Evolutionary conservation across 2,329 filamentous ascomycete genomes (phyloP).

Genomic region (Xylariaceae sp.): DNA sequence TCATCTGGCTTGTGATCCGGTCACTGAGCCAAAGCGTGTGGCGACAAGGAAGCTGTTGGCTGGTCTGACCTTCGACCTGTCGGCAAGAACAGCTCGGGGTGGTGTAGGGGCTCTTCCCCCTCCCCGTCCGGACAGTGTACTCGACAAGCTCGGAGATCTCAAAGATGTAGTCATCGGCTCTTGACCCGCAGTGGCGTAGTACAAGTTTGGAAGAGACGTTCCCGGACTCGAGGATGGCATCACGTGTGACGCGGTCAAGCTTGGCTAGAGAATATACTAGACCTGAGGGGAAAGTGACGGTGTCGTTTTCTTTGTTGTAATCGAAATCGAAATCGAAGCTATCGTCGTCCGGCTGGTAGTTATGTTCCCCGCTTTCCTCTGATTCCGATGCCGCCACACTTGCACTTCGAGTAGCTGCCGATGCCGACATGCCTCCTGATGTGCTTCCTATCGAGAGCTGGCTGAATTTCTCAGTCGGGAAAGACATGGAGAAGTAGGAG

Average conservation of each 20-base stretch:
- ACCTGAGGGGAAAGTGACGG: constrained; percentile 32
- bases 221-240: constrained; percentile 40
- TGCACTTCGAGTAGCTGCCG: constrained; percentile 25
- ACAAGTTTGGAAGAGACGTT: constrained; percentile 44
- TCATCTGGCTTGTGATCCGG: constrained; percentile 43
- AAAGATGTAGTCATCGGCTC: constrained; percentile 48
- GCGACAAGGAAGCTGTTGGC: constrained; percentile 36
- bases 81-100: constrained; percentile 44
- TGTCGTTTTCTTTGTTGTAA: constrained; percentile 27
- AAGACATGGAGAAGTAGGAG: constrained; percentile 28
- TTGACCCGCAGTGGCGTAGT: constrained; percentile 45
- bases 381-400: constrained; percentile 20
- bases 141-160: constrained; percentile 52
- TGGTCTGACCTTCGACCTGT: constrained; percentile 12
- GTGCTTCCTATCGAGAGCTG: constrained; percentile 38
- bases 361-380: constrained; percentile 5
- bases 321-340: constrained; percentile 28
- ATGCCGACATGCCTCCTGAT: constrained; percentile 34
- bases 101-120: constrained; percentile 34
- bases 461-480: constrained; percentile 31
- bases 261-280: constrained; percentile 29
- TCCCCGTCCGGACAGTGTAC: constrained; percentile 46
- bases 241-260: constrained; percentile 30
- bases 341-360: constrained; percentile 9
- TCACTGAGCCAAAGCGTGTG: constrained; percentile 52